A percentile compares a stretch with the other conserved stretches of the same genome.
These are phyloP conservation scores for Oenanthe javanica DNA, from an alignment of 140 eudicot genomes.

Conservation along the genomic window DNA sequence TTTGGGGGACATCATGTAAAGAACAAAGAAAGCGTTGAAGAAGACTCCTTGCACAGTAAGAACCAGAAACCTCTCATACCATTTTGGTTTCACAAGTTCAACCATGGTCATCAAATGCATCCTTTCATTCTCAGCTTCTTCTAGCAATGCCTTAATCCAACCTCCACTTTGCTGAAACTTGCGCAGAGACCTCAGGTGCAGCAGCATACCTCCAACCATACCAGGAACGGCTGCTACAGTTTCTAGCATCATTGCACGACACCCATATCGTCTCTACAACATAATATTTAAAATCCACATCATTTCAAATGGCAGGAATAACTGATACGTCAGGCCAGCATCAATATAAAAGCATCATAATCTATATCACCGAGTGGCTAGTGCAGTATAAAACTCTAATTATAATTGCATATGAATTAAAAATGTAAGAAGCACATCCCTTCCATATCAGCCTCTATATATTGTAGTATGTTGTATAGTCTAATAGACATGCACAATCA, in stretches of 20 bases:
- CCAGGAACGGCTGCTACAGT: slow-evolving; percentile 98
- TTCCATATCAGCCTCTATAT: neutral
- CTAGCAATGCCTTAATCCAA: slow-evolving; percentile 94
- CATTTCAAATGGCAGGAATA: neutral
- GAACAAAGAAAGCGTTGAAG: slow-evolving; percentile 71
- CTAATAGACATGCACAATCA: neutral
- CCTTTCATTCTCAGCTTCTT: slow-evolving; percentile 96
- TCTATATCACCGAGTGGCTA: neutral
- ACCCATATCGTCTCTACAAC: slow-evolving; percentile 83
- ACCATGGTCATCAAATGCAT: slow-evolving; percentile 99
- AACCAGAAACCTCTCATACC: slow-evolving; percentile 88
- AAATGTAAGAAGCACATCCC: neutral
- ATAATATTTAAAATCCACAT: neutral
- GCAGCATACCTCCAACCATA: slow-evolving; percentile 96
- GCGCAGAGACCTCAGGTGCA: slow-evolving; percentile 82
- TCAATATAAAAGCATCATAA: neutral
- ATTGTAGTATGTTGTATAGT: neutral
- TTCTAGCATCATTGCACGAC: slow-evolving; percentile 99
- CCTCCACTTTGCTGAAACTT: slow-evolving; percentile 93
- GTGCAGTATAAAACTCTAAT: neutral
- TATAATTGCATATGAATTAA: neutral
- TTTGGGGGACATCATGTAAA: slow-evolving; percentile 72
- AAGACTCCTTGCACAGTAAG: slow-evolving; percentile 85
- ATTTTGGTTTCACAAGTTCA: slow-evolving; percentile 90
- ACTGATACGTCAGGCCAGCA: neutral